Conservation (phyloP, 2,329 filamentous ascomycete species). For the Cadophora luteo-olivacea region DNA sequence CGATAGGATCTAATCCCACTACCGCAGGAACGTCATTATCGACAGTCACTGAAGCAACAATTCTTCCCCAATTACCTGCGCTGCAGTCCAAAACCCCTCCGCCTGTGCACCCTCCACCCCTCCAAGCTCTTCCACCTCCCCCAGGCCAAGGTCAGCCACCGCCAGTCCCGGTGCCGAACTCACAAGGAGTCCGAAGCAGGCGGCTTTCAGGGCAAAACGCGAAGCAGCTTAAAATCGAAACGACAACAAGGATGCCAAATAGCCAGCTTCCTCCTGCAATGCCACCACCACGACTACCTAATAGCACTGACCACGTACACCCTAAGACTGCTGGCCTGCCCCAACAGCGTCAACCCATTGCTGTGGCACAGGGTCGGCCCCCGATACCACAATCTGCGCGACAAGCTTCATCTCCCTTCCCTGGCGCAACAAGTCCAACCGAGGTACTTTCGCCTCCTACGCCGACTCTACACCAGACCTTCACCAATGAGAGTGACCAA, state of each 20-base stretch:
- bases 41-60: slow-evolving; percentile 67
- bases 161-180: slow-evolving; percentile 49
- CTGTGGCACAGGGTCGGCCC: slow-evolving; percentile 28
- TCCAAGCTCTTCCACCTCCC: slow-evolving; percentile 48
- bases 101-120: slow-evolving; percentile 37
- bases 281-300: slow-evolving; percentile 38
- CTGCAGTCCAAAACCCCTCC: slow-evolving; percentile 37
- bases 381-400: slow-evolving; percentile 38
- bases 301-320: slow-evolving; percentile 27
- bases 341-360: slow-evolving; percentile 30
- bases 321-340: slow-evolving; percentile 41
- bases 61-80: slow-evolving; percentile 39
- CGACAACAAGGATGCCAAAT: slow-evolving; percentile 46
- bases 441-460: slow-evolving; percentile 43
- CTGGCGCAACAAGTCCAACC: slow-evolving; percentile 33
- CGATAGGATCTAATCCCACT: slow-evolving; percentile 74
- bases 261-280: slow-evolving; percentile 37
- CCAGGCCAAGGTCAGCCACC: slow-evolving; percentile 49
- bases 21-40: slow-evolving; percentile 73
- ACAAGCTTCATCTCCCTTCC: slow-evolving; percentile 40
- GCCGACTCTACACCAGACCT: slow-evolving; percentile 40
- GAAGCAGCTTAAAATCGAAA: slow-evolving; percentile 91
- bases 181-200: slow-evolving; percentile 70
- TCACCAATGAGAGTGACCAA: slow-evolving; percentile 42
- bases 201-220: slow-evolving; percentile 81